A percentile compares a stretch with the other conserved stretches of the same genome.
Conservation (phyloP, 257 asterid genomes). For the Capsicum baccatum region DNA sequence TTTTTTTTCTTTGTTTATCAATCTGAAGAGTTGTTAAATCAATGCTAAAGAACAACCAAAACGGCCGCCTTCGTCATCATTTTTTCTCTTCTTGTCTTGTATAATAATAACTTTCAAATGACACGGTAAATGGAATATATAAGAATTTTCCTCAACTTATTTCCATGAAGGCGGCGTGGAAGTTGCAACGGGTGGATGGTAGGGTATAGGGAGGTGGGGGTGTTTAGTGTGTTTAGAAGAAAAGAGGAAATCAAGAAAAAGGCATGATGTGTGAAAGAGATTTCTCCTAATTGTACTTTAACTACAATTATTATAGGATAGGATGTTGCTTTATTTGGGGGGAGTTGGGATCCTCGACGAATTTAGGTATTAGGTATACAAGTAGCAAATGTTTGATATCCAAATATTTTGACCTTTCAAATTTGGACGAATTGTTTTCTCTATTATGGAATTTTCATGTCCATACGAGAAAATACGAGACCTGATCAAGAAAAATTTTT, state of each 20-base stretch:
- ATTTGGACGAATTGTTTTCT: slow-evolving; percentile 9
- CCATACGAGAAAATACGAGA: not conserved
- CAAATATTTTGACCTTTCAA: not conserved
- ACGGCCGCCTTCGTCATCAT: not conserved
- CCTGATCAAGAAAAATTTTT: too few species aligned
- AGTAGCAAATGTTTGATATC: not conserved
- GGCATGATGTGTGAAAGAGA: not conserved
- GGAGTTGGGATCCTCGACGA: not conserved
- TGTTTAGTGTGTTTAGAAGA: not conserved
- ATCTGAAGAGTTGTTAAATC: not conserved
- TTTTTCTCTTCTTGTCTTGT: not conserved
- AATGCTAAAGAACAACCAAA: not conserved
- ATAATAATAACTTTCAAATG: not conserved
- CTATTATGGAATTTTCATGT: not conserved
- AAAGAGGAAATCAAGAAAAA: not conserved
- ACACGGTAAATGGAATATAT: not conserved
- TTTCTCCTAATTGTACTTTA: not conserved
- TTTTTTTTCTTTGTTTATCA: not conserved
- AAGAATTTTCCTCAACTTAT: not conserved
- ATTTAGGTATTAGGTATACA: not conserved
- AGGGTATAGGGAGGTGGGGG: not conserved
- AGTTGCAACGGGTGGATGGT: not conserved
- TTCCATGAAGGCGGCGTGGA: slow-evolving; percentile 29
- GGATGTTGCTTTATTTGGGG: not conserved
- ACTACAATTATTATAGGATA: not conserved